phyloP scores from a whole-genome alignment of 805 yeast species.

The Candida nonsorbophila region DNA sequence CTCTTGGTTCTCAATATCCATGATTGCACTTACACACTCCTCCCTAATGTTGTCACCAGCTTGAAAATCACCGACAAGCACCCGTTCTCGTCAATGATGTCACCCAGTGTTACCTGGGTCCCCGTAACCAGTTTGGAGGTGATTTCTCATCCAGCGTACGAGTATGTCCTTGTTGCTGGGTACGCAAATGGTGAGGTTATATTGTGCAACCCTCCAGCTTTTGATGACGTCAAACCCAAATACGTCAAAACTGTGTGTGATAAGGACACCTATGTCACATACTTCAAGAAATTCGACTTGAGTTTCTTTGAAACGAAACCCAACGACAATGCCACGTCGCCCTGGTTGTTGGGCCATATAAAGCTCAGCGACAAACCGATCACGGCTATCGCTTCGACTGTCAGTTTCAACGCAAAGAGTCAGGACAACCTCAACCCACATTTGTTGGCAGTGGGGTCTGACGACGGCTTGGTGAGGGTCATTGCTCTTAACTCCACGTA shows the following conservation, averaged over 20 bases:
- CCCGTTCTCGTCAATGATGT: slow-evolving; percentile 2
- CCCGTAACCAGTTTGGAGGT: slow-evolving; percentile 20
- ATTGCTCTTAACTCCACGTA: slow-evolving; percentile 42
- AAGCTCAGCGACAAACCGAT: slow-evolving; percentile 57
- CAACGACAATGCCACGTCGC: slow-evolving; percentile 8
- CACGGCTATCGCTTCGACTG: slow-evolving; percentile 37
- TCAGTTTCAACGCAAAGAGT: slow-evolving; percentile 10
- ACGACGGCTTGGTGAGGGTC: slow-evolving; percentile 60
- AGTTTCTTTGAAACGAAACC: slow-evolving; percentile 17
- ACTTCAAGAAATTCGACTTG: slow-evolving; percentile 30
- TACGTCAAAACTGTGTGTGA: slow-evolving; percentile 15
- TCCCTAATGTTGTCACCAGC: slow-evolving; percentile 21
- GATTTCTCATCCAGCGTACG: slow-evolving; percentile 28
- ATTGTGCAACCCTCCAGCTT: slow-evolving; percentile 35
- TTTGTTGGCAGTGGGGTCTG: slow-evolving; percentile 49
- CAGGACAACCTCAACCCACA: slow-evolving; percentile 29
- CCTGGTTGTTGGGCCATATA: slow-evolving; percentile 48
- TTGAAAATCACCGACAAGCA: not conserved
- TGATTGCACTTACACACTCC: slow-evolving; percentile 36
- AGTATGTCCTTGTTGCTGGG: slow-evolving; percentile 50
- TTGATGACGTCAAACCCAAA: slow-evolving; percentile 2
- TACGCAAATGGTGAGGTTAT: slow-evolving; percentile 59
- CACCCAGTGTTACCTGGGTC: slow-evolving; percentile 8
- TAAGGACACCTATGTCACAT: slow-evolving; percentile 28
- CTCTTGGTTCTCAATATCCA: slow-evolving; percentile 54